Base-by-base conservation (phyloP, 108 stramenopile species). In the Pseudonitzschia delicatissima region DNA sequence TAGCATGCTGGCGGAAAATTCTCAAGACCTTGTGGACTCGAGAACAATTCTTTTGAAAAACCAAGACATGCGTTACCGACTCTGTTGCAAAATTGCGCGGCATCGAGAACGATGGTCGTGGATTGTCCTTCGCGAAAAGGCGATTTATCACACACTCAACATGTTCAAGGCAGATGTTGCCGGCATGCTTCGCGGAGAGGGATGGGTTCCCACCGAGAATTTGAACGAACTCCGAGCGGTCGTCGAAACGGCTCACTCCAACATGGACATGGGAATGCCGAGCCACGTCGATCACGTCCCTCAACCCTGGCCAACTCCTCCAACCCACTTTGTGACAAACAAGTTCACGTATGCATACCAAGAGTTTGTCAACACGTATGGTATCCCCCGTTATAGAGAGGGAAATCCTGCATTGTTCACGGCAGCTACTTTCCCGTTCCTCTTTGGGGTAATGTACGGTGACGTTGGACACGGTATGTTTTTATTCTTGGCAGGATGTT, bases 371-470 rank as follows among this genome's bases (percentile, higher is more conserved):
- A 94, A 99, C 81, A 99, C 98, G 20, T 99, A 98, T 62, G 97
- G 98, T 79, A 93, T 97, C 52, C 97, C 98, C 18, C 83, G 97
- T 59, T 99, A 99, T 82, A 87, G 92, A 42, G 98, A 99, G 82
- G 95, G 93, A 64, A 99, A 99, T 77, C 98, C 98, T 23, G 98
- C 98, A 12, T 81, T 99, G 36, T 98, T 98, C 76, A 97, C 98
- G 17, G 95, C 96, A 27, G 96, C 95, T 4, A 97, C 97, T 17
- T 99, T 99, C 83, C 98, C 98, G 51, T 99, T 99, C 84, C 76
- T 98, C 61, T 99, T 97, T 63, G 97, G 96, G 51, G 96, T 98
- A 69, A 99, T 98, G 98, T 99, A 96, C 71, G 98, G 98, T 57
- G 98, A 99, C 79, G 92, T 98, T 39, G 98, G 98, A 7, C 98